phyloP scores from a whole-genome alignment of 2,329 filamentous ascomycete species.

The Huntiella omanensis region DNA sequence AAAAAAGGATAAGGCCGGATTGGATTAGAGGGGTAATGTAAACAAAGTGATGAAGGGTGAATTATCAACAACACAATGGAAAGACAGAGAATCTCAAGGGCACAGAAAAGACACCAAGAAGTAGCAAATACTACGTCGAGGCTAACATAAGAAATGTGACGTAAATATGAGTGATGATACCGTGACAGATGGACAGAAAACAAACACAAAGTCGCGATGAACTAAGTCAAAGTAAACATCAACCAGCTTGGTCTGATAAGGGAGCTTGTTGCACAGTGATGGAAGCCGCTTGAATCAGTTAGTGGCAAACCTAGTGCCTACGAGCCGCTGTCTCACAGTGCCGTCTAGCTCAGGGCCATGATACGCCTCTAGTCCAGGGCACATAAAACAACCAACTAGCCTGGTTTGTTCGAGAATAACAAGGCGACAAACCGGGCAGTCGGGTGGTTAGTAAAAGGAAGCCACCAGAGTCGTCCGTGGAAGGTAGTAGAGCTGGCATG shows the following conservation, averaged over 20 bases:
- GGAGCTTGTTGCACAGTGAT: background rate
- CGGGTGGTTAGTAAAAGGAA: no score
- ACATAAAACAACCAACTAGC: no score
- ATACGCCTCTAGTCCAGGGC: no score
- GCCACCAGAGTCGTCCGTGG: no score
- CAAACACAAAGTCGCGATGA: conserved; percentile 1
- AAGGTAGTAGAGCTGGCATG: no score
- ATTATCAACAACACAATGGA: background rate
- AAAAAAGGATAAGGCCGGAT: background rate
- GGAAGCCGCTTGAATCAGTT: no score
- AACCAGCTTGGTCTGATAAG: conserved; percentile 1
- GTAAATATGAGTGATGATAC: background rate
- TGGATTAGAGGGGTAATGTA: background rate
- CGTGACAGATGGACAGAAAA: background rate
- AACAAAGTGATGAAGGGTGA: background rate
- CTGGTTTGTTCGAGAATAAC: no score
- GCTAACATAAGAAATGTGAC: background rate
- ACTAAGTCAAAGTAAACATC: conserved; percentile 1
- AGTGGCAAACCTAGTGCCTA: no score
- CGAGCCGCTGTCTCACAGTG: no score
- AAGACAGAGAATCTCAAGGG: background rate
- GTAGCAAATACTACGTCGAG: background rate
- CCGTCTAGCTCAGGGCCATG: no score
- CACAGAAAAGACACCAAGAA: no score
- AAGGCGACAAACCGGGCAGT: no score